Percentiles rank a stretch among this genome's conserved stretches.
These are phyloP conservation scores for Cryphonectria parasitica DNA, from an alignment of 2,329 filamentous ascomycete genomes.

Conservation along the genomic window DNA sequence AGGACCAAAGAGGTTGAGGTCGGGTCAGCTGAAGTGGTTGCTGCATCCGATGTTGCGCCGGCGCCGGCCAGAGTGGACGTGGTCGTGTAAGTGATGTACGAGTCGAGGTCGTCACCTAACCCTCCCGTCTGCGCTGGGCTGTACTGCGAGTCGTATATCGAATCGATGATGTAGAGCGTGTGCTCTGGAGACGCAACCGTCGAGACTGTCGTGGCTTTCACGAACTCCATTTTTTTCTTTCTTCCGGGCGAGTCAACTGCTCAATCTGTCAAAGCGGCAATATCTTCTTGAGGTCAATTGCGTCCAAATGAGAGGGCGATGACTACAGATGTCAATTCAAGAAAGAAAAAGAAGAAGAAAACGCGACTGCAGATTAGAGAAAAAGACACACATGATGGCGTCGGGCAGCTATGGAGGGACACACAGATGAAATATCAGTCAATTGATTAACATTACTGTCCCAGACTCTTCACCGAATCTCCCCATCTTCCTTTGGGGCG, in stretches of 20 bases:
- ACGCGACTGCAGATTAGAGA: neutral
- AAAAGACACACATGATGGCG: neutral
- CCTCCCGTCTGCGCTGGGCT: constrained; percentile 10
- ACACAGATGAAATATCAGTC: neutral
- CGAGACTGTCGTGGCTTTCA: constrained; percentile 13
- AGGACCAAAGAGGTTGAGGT: neutral
- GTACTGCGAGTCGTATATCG: constrained; percentile 13
- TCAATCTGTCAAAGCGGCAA: no score
- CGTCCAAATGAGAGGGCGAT: neutral
- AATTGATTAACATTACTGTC: neutral
- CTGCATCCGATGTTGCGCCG: neutral
- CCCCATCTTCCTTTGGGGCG: neutral
- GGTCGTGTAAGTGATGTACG: constrained; percentile 12
- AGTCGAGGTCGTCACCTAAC: constrained; percentile 9
- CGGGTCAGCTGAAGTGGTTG: neutral
- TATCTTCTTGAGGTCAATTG: neutral
- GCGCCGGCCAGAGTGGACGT: neutral
- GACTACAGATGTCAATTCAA: neutral
- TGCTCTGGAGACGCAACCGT: neutral
- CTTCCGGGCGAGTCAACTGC: neutral
- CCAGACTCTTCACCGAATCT: neutral
- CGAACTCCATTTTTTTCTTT: constrained; percentile 11
- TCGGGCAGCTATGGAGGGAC: neutral
- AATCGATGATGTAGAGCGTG: constrained; percentile 9
- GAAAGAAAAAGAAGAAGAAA: neutral